These are phyloP conservation scores for Tetracladium marchalianum DNA, from an alignment of 495 filamentous ascomycete species.

Conservation along the genomic window DNA sequence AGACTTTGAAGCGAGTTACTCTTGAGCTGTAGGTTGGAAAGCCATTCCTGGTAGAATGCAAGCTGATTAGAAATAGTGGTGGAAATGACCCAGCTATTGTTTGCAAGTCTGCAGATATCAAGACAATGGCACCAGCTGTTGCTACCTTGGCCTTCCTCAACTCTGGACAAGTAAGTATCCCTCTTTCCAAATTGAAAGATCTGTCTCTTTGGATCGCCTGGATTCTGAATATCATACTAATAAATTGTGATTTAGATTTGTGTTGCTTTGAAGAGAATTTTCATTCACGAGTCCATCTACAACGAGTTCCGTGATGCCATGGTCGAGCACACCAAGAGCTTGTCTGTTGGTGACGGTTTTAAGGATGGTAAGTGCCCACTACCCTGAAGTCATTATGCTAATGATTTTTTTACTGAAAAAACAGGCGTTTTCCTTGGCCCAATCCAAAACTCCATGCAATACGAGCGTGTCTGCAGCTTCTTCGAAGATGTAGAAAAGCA, in stretches of 20 bases:
- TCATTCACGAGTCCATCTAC: slow-evolving; percentile 48
- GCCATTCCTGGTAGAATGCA: not conserved
- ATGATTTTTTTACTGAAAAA: slow-evolving; percentile 3
- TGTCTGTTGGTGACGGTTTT: slow-evolving; percentile 29
- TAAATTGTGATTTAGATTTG: slow-evolving; percentile 25
- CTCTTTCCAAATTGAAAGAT: slow-evolving; percentile 1
- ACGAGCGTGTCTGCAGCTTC: slow-evolving; percentile 27
- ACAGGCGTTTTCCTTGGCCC: slow-evolving; percentile 31
- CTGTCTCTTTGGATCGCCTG: too few relatives aligned
- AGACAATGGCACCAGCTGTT: slow-evolving; percentile 18
- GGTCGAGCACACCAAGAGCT: slow-evolving; percentile 32
- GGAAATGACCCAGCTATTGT: slow-evolving; percentile 49
- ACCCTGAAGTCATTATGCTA: too few relatives aligned
- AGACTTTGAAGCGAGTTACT: slow-evolving; percentile 45
- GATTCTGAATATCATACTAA: slow-evolving; percentile 31
- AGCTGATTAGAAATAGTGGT: slow-evolving; percentile 18
- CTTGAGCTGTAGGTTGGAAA: slow-evolving; percentile 28
- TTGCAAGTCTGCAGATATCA: slow-evolving; percentile 38
- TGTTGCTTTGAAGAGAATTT: slow-evolving; percentile 30
- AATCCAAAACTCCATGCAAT: slow-evolving; percentile 44
- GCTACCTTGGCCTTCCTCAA: slow-evolving; percentile 38
- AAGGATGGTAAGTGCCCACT: slow-evolving; percentile 3
- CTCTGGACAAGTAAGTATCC: slow-evolving; percentile 27
- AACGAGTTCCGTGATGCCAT: slow-evolving; percentile 39
- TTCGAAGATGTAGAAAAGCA: slow-evolving; percentile 18